Percentiles rank a stretch among this genome's conserved stretches.
phyloP scores from a whole-genome alignment of 2,329 filamentous ascomycete genomes.

The Venturia nashicola region DNA sequence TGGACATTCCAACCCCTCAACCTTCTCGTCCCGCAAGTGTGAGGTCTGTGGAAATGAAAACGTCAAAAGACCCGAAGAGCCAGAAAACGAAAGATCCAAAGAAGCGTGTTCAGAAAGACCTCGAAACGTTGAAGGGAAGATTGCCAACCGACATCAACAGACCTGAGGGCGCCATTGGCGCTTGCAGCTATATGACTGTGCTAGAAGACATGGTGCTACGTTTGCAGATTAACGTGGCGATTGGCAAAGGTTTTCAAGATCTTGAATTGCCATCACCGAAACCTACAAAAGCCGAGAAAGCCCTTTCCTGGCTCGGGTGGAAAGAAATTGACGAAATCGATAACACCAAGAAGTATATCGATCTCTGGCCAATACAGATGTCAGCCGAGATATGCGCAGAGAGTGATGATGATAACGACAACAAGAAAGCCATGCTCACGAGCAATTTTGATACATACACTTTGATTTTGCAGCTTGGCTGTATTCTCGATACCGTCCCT shows the following conservation, averaged over 20 bases:
- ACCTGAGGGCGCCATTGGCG: conserved; percentile 55
- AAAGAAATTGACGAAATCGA: conserved; percentile 31
- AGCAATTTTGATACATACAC: conserved; percentile 89
- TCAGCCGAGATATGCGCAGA: conserved; percentile 66
- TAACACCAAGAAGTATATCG: conserved; percentile 59
- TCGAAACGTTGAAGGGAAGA: conserved; percentile 42
- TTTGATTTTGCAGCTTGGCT: conserved; percentile 75
- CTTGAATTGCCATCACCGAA: conserved; percentile 52
- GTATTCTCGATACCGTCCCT: conserved; percentile 69
- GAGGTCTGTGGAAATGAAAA: background rate
- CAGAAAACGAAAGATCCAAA: conserved; percentile 19
- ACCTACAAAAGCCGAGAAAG: conserved; percentile 17
- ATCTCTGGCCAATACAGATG: conserved; percentile 91
- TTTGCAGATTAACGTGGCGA: conserved; percentile 70
- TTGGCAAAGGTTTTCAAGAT: conserved; percentile 68
- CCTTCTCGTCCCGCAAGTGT: conserved; percentile 20
- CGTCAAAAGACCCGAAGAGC: conserved; percentile 13
- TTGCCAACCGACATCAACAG: conserved; percentile 60
- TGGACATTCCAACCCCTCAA: conserved; percentile 42
- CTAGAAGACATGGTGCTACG: conserved; percentile 69
- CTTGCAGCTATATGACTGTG: conserved; percentile 67
- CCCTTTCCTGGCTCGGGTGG: conserved; percentile 17
- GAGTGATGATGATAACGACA: conserved; percentile 13
- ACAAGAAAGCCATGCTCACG: conserved; percentile 53
- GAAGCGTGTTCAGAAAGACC: conserved; percentile 25